Evolutionary conservation across 257 asterid species (phyloP), one percentile per base, ranked within the genome.

Genomic region (Craterostigma plantagineum): DNA sequence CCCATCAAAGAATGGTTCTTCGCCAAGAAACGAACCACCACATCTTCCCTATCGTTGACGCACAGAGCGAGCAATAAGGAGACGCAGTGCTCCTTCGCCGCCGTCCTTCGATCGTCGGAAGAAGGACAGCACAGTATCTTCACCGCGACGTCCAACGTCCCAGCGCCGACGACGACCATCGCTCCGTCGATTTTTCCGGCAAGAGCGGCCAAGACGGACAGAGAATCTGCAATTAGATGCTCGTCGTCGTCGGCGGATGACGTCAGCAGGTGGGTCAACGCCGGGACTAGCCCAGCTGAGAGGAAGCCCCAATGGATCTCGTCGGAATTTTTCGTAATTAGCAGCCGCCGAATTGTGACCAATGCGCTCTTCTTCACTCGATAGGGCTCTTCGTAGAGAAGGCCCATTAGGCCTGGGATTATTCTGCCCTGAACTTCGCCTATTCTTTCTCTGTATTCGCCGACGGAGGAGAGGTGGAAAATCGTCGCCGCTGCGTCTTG

Each of bases 401-500:
- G 53, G 36, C 50, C 66, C 48, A 70, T 46, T 0, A 82, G 62
- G 13, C 92, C 81, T 0, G 70, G 59, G 33, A 82, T 52, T 1
- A 64, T n/a, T n/a, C n/a, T 53, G 4, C 63, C 70, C 0, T 74
- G 70, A 6, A 45, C 72, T 40, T 66, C 55, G 34, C 93, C 92
- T 7, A 86, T 73, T 33, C 16, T 48, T 35, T 50, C 49, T 7
- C 78, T 62, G 47, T 76, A 67, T 46, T 76, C 84, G 37, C 81
- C 80, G 11, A 58, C 65, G 2, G 93, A 87, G 34, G 93, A 59
- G 7, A 78, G 84, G 55, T 87, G 82, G 67, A 81, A 87, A 15
- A 87, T 42, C 11, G 52, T 49, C 1, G 90, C 93, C 0, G 93
- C 95, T 4, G 97, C 92, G 4, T 75, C 82, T 48, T 68, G 79